Evolutionary conservation across 2,329 filamentous ascomycete genomes (phyloP).

Genomic region (Beauveria rudraprayagi): DNA sequence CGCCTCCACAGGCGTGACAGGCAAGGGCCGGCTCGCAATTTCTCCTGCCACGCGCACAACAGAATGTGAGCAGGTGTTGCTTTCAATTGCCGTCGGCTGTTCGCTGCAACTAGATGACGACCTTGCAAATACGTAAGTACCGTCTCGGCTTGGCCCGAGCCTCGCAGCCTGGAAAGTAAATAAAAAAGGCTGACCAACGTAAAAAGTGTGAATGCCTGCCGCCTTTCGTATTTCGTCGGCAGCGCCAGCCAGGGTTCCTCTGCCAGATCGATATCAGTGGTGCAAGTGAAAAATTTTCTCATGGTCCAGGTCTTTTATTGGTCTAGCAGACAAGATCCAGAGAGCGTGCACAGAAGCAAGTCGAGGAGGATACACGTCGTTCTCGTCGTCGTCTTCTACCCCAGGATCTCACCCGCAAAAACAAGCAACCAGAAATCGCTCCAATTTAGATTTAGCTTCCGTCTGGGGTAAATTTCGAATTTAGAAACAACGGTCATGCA

Average conservation of each 20-base stretch:
- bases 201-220: no score
- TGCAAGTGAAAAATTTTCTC: background rate
- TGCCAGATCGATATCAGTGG: background rate
- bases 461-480: slow-evolving; percentile 8
- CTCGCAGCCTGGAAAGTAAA: background rate
- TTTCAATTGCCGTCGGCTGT: slow-evolving; percentile 7
- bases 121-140: background rate
- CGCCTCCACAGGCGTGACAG: no score
- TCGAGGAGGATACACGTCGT: background rate
- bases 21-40: no score
- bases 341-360: background rate
- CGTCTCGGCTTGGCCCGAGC: background rate
- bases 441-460: slow-evolving; percentile 11
- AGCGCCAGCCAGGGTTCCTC: background rate
- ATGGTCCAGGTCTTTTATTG: background rate
- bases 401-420: slow-evolving; percentile 11
- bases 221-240: no score
- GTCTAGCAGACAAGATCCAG: background rate
- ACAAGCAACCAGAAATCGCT: background rate
- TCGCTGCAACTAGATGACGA: background rate
- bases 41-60: background rate
- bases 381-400: slow-evolving; percentile 3
- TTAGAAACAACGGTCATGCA: background rate
- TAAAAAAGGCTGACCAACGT: background rate
- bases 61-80: background rate